phyloP scores from a whole-genome alignment of 352 stramenopile genomes.

The Pythium folliculosum region DNA sequence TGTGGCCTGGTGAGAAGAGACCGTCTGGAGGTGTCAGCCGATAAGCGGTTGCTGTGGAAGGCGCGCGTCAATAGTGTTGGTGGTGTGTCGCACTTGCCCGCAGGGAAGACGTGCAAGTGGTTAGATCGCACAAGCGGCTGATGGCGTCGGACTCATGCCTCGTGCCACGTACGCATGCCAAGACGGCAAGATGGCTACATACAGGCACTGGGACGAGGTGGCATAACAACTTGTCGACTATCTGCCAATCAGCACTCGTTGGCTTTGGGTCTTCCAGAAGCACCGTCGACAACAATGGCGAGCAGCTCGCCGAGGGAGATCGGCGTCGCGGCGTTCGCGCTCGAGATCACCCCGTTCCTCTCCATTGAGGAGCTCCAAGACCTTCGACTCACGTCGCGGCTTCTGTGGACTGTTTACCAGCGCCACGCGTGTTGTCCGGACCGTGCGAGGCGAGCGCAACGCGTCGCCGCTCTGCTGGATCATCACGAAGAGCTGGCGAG shows the following conservation, averaged over 20 bases:
- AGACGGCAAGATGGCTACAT: not conserved
- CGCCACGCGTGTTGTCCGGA: not conserved
- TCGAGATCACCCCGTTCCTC: slow-evolving; percentile 16
- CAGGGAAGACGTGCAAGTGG: too few species aligned
- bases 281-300: not conserved
- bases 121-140: too few species aligned
- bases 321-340: slow-evolving; percentile 10
- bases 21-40: too few species aligned
- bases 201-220: not conserved
- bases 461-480: not conserved
- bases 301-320: not conserved
- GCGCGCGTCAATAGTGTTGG: too few species aligned
- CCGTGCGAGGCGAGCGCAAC: not conserved
- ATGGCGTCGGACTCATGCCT: too few species aligned
- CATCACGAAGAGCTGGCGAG: not conserved
- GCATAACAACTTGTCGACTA: not conserved
- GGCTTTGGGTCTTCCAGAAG: not conserved
- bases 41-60: too few species aligned
- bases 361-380: not conserved
- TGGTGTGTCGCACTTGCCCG: too few species aligned
- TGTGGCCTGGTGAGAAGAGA: too few species aligned
- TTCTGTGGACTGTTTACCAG: not conserved
- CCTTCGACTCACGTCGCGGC: not conserved
- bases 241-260: slow-evolving; percentile 1
- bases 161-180: too few species aligned